These are phyloP conservation scores for Juglanconis oblonga DNA, from an alignment of 2,329 filamentous ascomycete species.

Conservation along the genomic window DNA sequence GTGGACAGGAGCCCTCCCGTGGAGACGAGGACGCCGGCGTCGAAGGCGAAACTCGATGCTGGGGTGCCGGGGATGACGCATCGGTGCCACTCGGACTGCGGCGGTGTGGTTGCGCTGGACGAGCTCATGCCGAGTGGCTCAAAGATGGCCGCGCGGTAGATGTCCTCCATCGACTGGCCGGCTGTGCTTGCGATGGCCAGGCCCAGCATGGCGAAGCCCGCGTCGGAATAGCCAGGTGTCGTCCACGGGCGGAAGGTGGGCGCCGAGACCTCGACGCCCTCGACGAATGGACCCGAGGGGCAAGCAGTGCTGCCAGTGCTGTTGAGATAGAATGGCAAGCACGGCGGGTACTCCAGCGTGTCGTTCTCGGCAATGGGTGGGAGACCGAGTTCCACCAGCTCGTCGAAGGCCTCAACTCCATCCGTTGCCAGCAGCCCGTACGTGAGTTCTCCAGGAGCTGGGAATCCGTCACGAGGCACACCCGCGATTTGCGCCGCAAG, in stretches of 20 bases:
- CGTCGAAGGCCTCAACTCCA: not conserved
- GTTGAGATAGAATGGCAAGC: slow-evolving; percentile 1
- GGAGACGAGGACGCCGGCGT: slow-evolving; percentile 20
- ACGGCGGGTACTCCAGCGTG: slow-evolving; percentile 14
- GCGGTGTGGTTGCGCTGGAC: slow-evolving; percentile 21
- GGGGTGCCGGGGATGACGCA: slow-evolving; percentile 20
- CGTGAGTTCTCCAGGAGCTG: slow-evolving; percentile 13
- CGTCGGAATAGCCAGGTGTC: slow-evolving; percentile 24
- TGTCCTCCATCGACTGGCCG: slow-evolving; percentile 16
- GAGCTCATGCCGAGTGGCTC: slow-evolving; percentile 21
- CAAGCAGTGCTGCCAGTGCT: slow-evolving; percentile 20
- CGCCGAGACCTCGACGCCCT: slow-evolving; percentile 24
- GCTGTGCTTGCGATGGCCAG: slow-evolving; percentile 22
- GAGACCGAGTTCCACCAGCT: not conserved
- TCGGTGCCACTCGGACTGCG: slow-evolving; percentile 15
- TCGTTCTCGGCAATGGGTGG: slow-evolving; percentile 6
- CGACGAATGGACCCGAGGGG: slow-evolving; percentile 21
- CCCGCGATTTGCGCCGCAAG: slow-evolving; percentile 31
- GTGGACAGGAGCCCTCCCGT: slow-evolving; percentile 33
- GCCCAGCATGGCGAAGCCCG: slow-evolving; percentile 25
- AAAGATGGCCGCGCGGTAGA: slow-evolving; percentile 23
- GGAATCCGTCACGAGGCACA: slow-evolving; percentile 26
- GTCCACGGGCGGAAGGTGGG: slow-evolving; percentile 24
- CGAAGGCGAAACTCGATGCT: slow-evolving; percentile 5
- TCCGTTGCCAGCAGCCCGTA: not conserved